Base-by-base conservation (phyloP, 768 basidiomycete genomes). In the Pleurotus salmoneostramineus region DNA sequence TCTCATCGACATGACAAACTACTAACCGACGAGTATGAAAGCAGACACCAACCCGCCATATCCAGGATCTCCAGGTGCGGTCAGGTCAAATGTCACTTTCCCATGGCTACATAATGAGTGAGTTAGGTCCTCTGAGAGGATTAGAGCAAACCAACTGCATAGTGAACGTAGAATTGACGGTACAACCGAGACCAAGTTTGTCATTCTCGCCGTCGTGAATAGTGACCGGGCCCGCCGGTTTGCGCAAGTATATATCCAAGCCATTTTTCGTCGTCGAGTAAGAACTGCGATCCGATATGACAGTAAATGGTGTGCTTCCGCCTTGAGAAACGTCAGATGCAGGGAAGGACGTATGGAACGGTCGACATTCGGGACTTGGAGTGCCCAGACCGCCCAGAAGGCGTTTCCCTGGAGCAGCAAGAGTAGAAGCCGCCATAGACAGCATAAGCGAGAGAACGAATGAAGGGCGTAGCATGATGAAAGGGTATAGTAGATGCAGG, bases 111-210 rank as follows among this genome's bases (percentile, higher is more conserved):
- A 27, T 40, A 27, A 10, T 2, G 48, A 56, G 21, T 43, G 10
- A 43, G 32, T 34, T 35, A 11, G 6, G 12, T 36, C n/a, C n/a
- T n/a, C n/a, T n/a, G n/a, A n/a, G n/a, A n/a, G n/a, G n/a, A n/a
- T n/a, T n/a, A n/a, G n/a, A n/a, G n/a, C n/a, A n/a, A n/a, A n/a
- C n/a, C n/a, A n/a, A n/a, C n/a, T n/a, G n/a, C n/a, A n/a, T n/a
- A n/a, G n/a, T n/a, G n/a, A 73, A 74, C 3, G 77, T 77, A 15
- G 73, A 75, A 63, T 78, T 77, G 12, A 76, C 56, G 5, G 75
- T 77, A 1, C 76, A 74, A 3, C 74, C 74, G 14, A 68, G 67
- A 1, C 66, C 72, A 12, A 72, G 58, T 50, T 71, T 68, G 65
- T 73, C 64, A 57, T 78, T 77, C 17, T 70, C 67, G 4, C 71